Evolutionary conservation across 2,329 filamentous ascomycete species (phyloP).

Genomic region (Alternaria arbusti): DNA sequence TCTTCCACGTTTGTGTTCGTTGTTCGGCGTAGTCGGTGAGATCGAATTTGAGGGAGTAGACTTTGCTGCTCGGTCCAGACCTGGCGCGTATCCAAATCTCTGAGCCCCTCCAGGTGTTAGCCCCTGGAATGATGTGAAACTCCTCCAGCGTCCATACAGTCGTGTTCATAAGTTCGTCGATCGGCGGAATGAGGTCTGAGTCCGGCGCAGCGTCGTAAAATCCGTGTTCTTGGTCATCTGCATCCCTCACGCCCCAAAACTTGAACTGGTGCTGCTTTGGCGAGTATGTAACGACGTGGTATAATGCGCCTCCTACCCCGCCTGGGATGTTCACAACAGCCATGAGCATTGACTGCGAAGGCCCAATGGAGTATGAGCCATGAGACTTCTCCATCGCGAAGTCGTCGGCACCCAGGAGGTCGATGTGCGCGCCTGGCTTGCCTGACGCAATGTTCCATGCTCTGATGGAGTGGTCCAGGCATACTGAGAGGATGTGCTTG

Average conservation of each 20-base stretch:
- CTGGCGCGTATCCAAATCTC: conserved; percentile 58
- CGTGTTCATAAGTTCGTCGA: conserved; percentile 58
- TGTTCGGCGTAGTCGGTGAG: conserved; percentile 66
- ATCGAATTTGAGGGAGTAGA: conserved; percentile 76
- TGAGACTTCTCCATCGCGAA: conserved; percentile 69
- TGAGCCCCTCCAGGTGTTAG: conserved; percentile 47
- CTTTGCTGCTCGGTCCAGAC: conserved; percentile 65
- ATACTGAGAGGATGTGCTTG: conserved; percentile 75
- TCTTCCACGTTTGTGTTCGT: conserved; percentile 73
- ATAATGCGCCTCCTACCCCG: conserved; percentile 57
- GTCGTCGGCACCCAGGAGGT: conserved; percentile 71
- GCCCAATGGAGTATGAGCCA: conserved; percentile 76
- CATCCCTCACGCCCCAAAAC: conserved; percentile 80
- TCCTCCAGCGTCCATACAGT: conserved; percentile 60
- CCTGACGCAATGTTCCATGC: conserved; percentile 89
- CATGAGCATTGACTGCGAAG: conserved; percentile 77
- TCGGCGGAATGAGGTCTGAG: conserved; percentile 67
- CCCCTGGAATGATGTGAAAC: conserved; percentile 51
- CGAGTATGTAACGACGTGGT: conserved; percentile 81
- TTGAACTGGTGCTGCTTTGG: conserved; percentile 92
- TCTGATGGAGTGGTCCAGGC: conserved; percentile 85
- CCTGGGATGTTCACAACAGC: conserved; percentile 69
- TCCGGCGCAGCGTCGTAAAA: conserved; percentile 75
- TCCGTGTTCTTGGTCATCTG: conserved; percentile 62
- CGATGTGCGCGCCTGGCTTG: conserved; percentile 75